These are phyloP conservation scores for Quercus ilex DNA, from an alignment of 306 rosid genomes.

Conservation along the genomic window DNA sequence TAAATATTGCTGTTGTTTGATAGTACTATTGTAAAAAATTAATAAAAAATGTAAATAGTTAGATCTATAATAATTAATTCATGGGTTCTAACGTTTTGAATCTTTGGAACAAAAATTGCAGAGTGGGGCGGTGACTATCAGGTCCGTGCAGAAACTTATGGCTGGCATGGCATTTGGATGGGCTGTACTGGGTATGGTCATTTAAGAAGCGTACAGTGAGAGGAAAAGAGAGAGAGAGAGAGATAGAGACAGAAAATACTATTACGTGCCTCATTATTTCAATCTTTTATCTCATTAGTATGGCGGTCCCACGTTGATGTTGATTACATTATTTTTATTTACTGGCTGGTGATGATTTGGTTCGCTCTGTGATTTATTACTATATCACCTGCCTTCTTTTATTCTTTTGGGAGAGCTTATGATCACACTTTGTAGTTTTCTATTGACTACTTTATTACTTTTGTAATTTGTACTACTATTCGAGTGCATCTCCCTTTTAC, in stretches of 20 bases:
- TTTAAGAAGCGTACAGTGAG: conserved; percentile 29
- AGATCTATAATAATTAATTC: background rate
- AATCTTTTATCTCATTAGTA: too few species aligned
- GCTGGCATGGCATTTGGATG: conserved; percentile 68
- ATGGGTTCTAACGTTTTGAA: conserved; percentile 8
- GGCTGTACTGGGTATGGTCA: conserved; percentile 48
- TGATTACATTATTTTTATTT: too few species aligned
- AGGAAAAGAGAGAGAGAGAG: conserved; percentile 6
- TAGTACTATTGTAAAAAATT: too few species aligned
- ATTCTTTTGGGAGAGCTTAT: conserved; percentile 2
- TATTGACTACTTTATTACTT: background rate
- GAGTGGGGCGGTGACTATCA: conserved; percentile 64
- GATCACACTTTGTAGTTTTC: background rate
- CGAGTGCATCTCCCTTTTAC: background rate
- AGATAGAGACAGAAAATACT: background rate
- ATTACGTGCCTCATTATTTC: background rate
- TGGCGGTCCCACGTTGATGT: too few species aligned
- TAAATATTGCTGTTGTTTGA: too few species aligned
- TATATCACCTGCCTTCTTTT: background rate
- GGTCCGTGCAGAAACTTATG: conserved; percentile 45
- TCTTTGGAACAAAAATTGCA: conserved; percentile 28
- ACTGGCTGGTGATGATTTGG: background rate
- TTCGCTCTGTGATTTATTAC: background rate
- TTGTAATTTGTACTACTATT: background rate
- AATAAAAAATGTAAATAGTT: background rate